phyloP scores from a whole-genome alignment of 192 early-diverging fungal genomes.

The Backusella luteola region DNA sequence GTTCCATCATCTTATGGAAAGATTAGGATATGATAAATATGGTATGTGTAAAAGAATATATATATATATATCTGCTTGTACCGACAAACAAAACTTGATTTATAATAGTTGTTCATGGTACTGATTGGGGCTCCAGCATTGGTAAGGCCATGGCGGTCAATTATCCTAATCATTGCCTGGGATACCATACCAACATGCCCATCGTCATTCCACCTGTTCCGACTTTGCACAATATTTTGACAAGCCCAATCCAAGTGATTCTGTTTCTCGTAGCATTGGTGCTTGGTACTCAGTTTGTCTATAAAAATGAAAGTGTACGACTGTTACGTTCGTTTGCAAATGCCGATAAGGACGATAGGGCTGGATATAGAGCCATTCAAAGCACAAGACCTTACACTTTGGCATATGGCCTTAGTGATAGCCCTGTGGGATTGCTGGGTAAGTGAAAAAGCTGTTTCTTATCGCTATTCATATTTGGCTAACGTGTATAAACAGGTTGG shows the following conservation, averaged over 20 bases:
- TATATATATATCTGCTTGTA: background rate
- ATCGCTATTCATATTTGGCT: background rate
- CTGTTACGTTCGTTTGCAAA: background rate
- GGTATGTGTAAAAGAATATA: background rate
- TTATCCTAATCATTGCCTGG: slow-evolving; percentile 9
- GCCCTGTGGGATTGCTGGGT: slow-evolving; percentile 30
- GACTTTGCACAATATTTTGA: background rate
- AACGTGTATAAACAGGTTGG: slow-evolving; percentile 17
- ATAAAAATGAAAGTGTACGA: background rate
- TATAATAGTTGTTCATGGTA: slow-evolving; percentile 23
- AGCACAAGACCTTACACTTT: slow-evolving; percentile 24
- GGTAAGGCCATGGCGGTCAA: slow-evolving; percentile 1
- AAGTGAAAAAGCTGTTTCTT: background rate
- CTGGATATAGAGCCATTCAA: slow-evolving; percentile 29
- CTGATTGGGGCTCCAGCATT: slow-evolving; percentile 25
- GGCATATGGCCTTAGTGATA: slow-evolving; percentile 22
- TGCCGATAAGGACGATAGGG: background rate
- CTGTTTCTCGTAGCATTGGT: slow-evolving; percentile 5
- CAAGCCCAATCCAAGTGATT: slow-evolving; percentile 7
- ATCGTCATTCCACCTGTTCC: slow-evolving; percentile 5
- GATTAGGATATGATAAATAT: slow-evolving; percentile 27
- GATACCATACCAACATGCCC: slow-evolving; percentile 19
- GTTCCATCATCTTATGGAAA: slow-evolving; percentile 30
- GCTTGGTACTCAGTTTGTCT: slow-evolving; percentile 5
- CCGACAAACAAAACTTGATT: background rate